Percentiles rank a stretch among this genome's conserved stretches.
phyloP scores from a whole-genome alignment of 768 basidiomycete species.

The Nidularia pulvinata region DNA sequence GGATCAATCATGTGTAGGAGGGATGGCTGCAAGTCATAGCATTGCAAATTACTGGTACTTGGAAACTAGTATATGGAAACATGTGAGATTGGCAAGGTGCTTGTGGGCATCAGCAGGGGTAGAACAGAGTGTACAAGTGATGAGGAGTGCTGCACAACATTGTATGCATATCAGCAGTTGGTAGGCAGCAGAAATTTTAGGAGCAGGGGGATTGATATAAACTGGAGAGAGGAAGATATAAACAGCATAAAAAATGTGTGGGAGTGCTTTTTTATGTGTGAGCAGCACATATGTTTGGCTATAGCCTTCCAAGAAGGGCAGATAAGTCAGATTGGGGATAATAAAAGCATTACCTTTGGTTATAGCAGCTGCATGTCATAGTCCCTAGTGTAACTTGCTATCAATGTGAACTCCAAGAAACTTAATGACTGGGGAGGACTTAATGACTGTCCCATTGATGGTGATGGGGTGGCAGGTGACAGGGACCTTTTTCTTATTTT shows the following conservation, averaged over 20 bases:
- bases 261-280: background rate
- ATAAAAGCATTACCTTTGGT: background rate
- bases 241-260: background rate
- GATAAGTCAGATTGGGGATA: background rate
- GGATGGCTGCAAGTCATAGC: too few species aligned
- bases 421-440: background rate
- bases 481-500: background rate
- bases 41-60: too few species aligned
- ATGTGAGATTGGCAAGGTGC: too few species aligned
- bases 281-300: background rate
- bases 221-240: background rate
- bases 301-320: background rate
- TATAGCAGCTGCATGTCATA: background rate
- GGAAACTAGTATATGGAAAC: too few species aligned
- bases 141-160: background rate
- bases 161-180: background rate
- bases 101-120: too few species aligned
- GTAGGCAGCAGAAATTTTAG: background rate
- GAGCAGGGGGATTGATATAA: background rate
- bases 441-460: background rate
- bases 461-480: background rate
- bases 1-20: too few species aligned
- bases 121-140: background rate
- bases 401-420: background rate
- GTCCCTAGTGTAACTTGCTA: background rate